Evolutionary conservation across 169 alveolate genomes (phyloP), one percentile per base, ranked within the genome.

Genomic region (Cardiosporidium cionae): DNA sequence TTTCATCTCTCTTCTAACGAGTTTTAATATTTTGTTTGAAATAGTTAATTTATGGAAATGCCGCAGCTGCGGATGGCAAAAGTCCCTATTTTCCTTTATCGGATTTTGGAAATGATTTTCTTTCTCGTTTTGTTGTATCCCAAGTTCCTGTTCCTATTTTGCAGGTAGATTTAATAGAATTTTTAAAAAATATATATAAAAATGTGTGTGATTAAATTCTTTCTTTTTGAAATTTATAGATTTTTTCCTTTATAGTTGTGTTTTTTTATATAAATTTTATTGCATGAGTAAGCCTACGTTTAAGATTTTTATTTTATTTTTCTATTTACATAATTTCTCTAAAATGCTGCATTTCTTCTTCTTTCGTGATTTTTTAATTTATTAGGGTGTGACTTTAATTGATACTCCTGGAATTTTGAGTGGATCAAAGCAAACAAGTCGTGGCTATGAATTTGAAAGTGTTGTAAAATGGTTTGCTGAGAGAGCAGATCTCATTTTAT

Each of bases 361-460:
- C 5, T 58, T 4, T 58, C 5, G 3, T 31, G 9, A 23, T 7
- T 31, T n/a, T 31, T 1, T 25, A 2, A 6, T 33, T 4, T 23
- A 0, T 69, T 34, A 75, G 80, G 86, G 89, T 7, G 5, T 88
- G 52, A 85, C 93, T 1, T 75, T 88, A 66, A 88, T 88, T 65
- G 93, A 88, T 73, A 88, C 93, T 0, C 93, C 93, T 0, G 93
- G 93, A n/a, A 90, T 88, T 1, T 76, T 88, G 31, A 73, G 88
- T 32, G 93, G 93, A 0, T 84, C 84, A 27, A 88, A 85, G 71
- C 93, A 88, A 81, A 70, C 86, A 5, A 58, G 78, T n/a, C 76
- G 93, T n/a, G 93, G 93, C 34, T 88, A 88, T 34, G 93, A 88
- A 44, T 88, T 88, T 63, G 93, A 88, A 68, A 87, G 86, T 4